Conservation (phyloP, 306 rosid genomes). For the Rubus parviflorus region DNA sequence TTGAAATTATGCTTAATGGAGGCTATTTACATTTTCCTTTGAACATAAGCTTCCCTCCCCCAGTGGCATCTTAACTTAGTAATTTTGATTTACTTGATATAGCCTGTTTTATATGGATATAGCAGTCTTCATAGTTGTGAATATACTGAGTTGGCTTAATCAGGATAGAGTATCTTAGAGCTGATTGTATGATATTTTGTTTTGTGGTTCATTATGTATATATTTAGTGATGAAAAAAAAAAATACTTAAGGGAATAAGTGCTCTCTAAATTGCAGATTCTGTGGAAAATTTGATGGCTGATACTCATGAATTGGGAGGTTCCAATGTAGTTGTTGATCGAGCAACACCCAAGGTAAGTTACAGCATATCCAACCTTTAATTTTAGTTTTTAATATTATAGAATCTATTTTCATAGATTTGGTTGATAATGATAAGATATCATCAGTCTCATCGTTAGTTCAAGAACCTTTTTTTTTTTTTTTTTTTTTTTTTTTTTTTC, state of each 20-base stretch:
- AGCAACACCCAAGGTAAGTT: constrained; percentile 93
- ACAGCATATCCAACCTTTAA: constrained; percentile 24
- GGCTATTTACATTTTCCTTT: background rate
- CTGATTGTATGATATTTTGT: background rate
- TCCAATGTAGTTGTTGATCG: constrained; percentile 91
- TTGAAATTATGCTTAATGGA: background rate
- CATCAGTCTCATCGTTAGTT: background rate
- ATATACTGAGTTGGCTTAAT: background rate
- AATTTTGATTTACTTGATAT: background rate
- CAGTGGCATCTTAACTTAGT: background rate
- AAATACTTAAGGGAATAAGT: constrained; percentile 11
- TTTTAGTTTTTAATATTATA: background rate
- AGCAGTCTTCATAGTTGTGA: background rate
- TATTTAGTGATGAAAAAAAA: background rate
- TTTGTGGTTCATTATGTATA: background rate
- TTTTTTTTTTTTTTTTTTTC: constrained; percentile 32
- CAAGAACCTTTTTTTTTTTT: constrained; percentile 23
- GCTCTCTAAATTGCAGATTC: constrained; percentile 62
- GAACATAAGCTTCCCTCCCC: background rate
- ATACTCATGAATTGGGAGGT: constrained; percentile 90
- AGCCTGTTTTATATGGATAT: no score
- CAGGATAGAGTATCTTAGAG: background rate
- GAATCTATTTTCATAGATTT: background rate
- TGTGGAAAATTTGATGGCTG: constrained; percentile 87
- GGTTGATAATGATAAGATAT: background rate